These are phyloP conservation scores for Verruconis gallopava DNA, from an alignment of 2,329 filamentous ascomycete genomes.

Conservation along the genomic window DNA sequence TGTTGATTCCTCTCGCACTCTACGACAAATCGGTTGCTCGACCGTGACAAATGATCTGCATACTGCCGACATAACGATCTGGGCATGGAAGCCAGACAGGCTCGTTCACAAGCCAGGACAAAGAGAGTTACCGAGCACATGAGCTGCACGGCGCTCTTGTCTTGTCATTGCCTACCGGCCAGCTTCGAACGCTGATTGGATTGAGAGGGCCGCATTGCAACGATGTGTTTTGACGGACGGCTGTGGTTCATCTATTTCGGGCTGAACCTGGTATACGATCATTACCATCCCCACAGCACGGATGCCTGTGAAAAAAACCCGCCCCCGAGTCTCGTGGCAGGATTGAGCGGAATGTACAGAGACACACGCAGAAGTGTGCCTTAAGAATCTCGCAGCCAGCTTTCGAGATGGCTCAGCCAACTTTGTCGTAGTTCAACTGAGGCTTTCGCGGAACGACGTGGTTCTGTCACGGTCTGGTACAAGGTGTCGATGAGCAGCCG, in stretches of 20 bases:
- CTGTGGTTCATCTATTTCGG: slow-evolving; percentile 1
- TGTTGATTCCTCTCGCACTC: no score
- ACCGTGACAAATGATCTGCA: neutral
- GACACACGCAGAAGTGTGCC: no score
- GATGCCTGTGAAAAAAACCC: no score
- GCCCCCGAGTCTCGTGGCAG: no score
- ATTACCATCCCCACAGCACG: neutral
- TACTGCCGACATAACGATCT: no score
- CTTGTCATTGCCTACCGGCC: neutral
- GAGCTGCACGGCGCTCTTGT: neutral
- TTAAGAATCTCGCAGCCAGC: no score
- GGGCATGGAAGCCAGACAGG: neutral
- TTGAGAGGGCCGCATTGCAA: neutral
- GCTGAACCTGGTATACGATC: neutral
- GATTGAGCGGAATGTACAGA: no score
- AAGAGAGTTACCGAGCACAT: neutral
- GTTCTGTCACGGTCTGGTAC: no score
- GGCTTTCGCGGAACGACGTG: no score
- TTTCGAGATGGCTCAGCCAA: no score
- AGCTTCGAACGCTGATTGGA: neutral
- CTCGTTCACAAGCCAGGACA: neutral
- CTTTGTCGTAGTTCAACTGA: no score
- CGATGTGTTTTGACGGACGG: neutral
- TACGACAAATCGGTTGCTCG: neutral
- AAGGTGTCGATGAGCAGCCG: no score